These are phyloP conservation scores for Effrenium voratum DNA, from an alignment of 73 alveolate genomes.

Conservation along the genomic window DNA sequence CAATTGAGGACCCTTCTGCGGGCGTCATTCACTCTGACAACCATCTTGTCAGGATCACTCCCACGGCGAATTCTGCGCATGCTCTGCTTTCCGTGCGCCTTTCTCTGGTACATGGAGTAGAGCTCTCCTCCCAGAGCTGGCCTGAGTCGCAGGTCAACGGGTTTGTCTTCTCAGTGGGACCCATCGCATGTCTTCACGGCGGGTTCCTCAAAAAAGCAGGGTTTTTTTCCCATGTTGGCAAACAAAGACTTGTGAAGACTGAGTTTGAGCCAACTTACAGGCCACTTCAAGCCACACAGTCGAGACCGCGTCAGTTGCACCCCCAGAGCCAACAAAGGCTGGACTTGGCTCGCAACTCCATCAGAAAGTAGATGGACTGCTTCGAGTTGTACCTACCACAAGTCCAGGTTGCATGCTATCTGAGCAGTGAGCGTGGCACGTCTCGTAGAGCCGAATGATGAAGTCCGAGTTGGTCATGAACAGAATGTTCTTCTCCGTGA, in stretches of 20 bases:
- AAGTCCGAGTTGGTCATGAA: slow-evolving; percentile 87
- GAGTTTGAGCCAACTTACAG: too few relatives aligned
- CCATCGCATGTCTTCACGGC: neutral
- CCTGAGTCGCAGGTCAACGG: neutral
- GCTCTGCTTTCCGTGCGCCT: neutral
- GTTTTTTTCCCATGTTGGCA: too few relatives aligned
- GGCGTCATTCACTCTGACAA: too few relatives aligned
- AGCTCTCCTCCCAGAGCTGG: slow-evolving; percentile 93
- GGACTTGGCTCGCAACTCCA: slow-evolving; percentile 14
- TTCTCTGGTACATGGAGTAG: slow-evolving; percentile 81
- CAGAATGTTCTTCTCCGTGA: slow-evolving; percentile 90
- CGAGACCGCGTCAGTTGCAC: too few relatives aligned
- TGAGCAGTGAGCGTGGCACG: neutral
- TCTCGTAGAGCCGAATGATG: slow-evolving; percentile 91
- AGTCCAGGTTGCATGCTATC: neutral
- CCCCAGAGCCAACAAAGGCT: too few relatives aligned
- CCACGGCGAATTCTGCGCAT: neutral
- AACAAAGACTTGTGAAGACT: too few relatives aligned
- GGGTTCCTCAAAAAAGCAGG: too few relatives aligned
- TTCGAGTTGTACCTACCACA: slow-evolving; percentile 23
- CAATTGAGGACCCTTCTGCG: too few relatives aligned
- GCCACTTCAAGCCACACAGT: too few relatives aligned
- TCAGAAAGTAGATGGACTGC: slow-evolving; percentile 88
- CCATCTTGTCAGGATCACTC: too few relatives aligned
- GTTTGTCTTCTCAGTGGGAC: neutral